Percentiles rank a stretch among this genome's conserved stretches.
These are phyloP conservation scores for Coprinopsis cinerea DNA, from an alignment of 768 basidiomycete genomes.

Conservation along the genomic window DNA sequence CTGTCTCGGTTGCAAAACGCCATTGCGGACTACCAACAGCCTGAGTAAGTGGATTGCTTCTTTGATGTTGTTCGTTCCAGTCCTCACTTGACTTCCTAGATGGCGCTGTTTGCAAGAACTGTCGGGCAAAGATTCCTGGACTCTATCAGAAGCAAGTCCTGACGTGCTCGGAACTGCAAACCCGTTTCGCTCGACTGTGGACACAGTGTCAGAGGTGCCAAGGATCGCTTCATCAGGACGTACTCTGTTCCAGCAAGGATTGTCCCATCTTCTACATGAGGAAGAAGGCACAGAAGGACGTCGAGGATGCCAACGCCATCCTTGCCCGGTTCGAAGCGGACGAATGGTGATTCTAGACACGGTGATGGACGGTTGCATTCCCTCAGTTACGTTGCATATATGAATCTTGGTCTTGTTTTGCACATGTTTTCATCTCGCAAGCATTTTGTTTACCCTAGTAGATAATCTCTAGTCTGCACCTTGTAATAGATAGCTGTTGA, in stretches of 20 bases:
- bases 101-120: slow-evolving; percentile 95
- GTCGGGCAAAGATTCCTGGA: slow-evolving; percentile 77
- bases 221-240: slow-evolving; percentile 98
- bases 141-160: slow-evolving; percentile 88
- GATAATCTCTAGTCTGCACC: background rate
- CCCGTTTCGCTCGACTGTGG: slow-evolving; percentile 92
- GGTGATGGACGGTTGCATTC: background rate
- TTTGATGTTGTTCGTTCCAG: too few relatives aligned
- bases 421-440: background rate
- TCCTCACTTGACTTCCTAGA: too few relatives aligned
- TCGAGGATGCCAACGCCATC: slow-evolving; percentile 73
- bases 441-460: too few relatives aligned
- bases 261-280: slow-evolving; percentile 99
- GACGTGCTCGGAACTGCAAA: slow-evolving; percentile 72
- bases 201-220: slow-evolving; percentile 99
- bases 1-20: slow-evolving; percentile 93
- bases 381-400: background rate
- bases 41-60: slow-evolving; percentile 41
- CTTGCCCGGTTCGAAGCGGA: slow-evolving; percentile 83
- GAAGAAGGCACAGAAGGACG: slow-evolving; percentile 98
- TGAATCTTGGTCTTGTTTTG: background rate
- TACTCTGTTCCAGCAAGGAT: slow-evolving; percentile 93
- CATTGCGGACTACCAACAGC: slow-evolving; percentile 72
- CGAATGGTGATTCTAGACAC: slow-evolving; percentile 43
- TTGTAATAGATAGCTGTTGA: background rate